These are phyloP conservation scores for Epichloe coenophiala DNA, from an alignment of 2,329 filamentous ascomycete genomes.

Conservation along the genomic window DNA sequence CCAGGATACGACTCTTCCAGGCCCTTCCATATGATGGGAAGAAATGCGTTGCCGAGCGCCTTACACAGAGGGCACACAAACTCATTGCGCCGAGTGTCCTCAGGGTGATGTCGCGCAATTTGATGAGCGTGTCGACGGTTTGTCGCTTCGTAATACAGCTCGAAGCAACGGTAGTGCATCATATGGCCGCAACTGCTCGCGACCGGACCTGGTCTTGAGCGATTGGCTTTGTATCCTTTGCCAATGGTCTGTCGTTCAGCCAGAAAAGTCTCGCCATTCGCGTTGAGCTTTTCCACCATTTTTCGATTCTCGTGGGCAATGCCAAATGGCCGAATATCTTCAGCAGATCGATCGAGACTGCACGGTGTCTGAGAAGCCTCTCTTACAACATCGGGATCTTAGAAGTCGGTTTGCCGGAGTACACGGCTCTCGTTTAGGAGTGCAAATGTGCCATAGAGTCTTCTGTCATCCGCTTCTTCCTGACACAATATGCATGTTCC, in stretches of 20 bases:
- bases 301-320: slow-evolving; percentile 77
- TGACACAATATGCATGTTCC: slow-evolving; percentile 95
- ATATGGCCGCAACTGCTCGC: slow-evolving; percentile 92
- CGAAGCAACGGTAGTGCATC: slow-evolving; percentile 96
- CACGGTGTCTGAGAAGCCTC: slow-evolving; percentile 68
- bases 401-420: slow-evolving; percentile 71
- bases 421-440: slow-evolving; percentile 78
- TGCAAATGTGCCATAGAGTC: slow-evolving; percentile 86
- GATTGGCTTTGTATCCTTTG: slow-evolving; percentile 67
- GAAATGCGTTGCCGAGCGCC: slow-evolving; percentile 84
- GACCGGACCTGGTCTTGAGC: slow-evolving; percentile 60
- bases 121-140: slow-evolving; percentile 76
- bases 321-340: slow-evolving; percentile 75
- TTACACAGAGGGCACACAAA: slow-evolving; percentile 97
- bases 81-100: slow-evolving; percentile 64
- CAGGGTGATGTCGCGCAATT: slow-evolving; percentile 87
- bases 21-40: slow-evolving; percentile 91
- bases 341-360: slow-evolving; percentile 75
- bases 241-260: slow-evolving; percentile 73
- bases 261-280: slow-evolving; percentile 55
- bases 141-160: slow-evolving; percentile 77
- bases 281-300: slow-evolving; percentile 61
- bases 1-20: slow-evolving; percentile 75
- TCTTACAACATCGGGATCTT: slow-evolving; percentile 69
- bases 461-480: slow-evolving; percentile 82